phyloP scores from a whole-genome alignment of 352 stramenopile species.

The Globisporangium sylvaticum region DNA sequence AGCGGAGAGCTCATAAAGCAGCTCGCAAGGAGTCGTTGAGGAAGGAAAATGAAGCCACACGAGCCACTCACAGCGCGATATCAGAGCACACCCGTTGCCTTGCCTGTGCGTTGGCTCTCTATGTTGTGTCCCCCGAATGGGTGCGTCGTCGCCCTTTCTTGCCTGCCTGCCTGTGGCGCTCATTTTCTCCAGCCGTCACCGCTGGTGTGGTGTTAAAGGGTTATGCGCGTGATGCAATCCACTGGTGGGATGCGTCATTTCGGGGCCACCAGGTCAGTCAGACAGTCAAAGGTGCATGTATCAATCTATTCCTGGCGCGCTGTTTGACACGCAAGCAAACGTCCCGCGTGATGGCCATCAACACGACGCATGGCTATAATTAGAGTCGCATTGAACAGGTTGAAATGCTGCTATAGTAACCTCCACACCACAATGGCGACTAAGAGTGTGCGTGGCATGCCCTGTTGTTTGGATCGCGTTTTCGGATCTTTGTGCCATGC shows the following conservation, averaged over 20 bases:
- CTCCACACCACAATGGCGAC: background rate
- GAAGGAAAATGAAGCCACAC: conserved; percentile 7
- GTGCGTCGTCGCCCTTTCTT: background rate
- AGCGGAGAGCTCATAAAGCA: background rate
- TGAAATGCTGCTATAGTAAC: background rate
- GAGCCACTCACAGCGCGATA: background rate
- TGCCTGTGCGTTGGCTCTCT: background rate
- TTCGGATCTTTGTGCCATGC: background rate
- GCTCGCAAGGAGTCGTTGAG: conserved; percentile 1
- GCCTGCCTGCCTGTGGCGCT: background rate
- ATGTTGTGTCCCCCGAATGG: background rate
- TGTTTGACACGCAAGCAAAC: background rate
- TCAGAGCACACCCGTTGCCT: background rate
- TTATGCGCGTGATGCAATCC: too few species aligned
- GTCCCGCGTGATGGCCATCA: background rate
- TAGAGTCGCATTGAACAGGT: background rate
- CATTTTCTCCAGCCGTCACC: too few species aligned
- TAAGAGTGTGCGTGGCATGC: background rate
- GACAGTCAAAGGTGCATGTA: too few species aligned
- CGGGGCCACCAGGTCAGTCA: background rate
- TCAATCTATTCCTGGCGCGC: background rate
- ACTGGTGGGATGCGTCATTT: background rate
- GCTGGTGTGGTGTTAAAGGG: too few species aligned
- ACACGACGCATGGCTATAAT: background rate
- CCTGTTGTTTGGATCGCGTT: conserved; percentile 1